Evolutionary conservation across 164 flowering plant species (phyloP).

Genomic region (Aristolochia californica): DNA sequence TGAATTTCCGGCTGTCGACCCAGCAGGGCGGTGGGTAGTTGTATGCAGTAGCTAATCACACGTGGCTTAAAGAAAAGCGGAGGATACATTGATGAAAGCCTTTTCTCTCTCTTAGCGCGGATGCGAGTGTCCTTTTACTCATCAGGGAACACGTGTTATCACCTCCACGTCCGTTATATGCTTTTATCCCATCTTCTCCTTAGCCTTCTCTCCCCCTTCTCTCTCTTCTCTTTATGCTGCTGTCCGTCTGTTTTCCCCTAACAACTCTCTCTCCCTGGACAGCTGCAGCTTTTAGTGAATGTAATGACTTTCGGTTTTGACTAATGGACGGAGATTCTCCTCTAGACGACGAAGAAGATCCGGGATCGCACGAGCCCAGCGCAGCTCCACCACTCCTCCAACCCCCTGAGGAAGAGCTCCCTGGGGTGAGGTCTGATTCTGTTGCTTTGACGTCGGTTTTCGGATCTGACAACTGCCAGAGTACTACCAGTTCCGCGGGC

Average conservation of each 20-base stretch:
- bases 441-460: conserved; percentile 14
- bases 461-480: conserved; percentile 17
- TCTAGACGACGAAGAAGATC: too few species aligned
- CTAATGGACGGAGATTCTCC: background rate
- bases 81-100: background rate
- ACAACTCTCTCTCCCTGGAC: background rate
- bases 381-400: conserved; percentile 1
- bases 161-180: background rate
- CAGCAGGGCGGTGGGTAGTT: background rate
- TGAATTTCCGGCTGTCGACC: too few species aligned
- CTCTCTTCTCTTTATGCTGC: background rate
- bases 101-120: background rate
- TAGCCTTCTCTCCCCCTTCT: background rate
- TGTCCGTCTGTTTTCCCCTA: background rate
- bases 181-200: background rate
- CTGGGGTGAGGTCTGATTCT: conserved; percentile 11
- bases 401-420: conserved; percentile 19
- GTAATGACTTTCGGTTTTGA: background rate
- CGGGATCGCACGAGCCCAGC: too few species aligned
- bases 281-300: background rate
- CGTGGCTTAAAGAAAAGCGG: background rate
- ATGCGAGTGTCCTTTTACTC: conserved; percentile 1
- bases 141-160: background rate
- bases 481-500: conserved; percentile 18
- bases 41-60: background rate